Evolutionary conservation across 148 eudicot genomes (phyloP).

Genomic region (Suaeda aralocaspica): DNA sequence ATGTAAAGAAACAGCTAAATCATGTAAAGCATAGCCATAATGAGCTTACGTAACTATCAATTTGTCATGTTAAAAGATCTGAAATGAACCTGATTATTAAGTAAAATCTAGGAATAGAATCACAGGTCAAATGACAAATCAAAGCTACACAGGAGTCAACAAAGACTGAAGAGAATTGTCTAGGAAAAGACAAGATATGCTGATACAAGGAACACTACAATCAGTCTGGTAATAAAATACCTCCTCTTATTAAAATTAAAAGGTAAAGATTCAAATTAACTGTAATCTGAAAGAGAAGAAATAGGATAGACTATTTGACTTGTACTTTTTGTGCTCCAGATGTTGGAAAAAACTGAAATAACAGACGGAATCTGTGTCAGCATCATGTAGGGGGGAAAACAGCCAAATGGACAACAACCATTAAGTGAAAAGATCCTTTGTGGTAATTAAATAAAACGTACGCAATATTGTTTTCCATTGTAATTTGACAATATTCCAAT

Average conservation of each 20-base stretch:
- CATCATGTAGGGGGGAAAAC: background rate
- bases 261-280: background rate
- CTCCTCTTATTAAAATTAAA: background rate
- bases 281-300: background rate
- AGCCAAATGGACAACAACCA: background rate
- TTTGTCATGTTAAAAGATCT: background rate
- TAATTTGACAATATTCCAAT: slow-evolving; percentile 1
- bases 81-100: background rate
- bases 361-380: background rate
- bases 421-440: background rate
- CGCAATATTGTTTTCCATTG: background rate
- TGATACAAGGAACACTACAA: background rate
- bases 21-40: background rate
- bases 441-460: background rate
- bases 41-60: background rate
- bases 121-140: background rate
- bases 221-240: background rate
- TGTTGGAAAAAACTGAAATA: slow-evolving; percentile 1
- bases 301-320: background rate
- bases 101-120: background rate
- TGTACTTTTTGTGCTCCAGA: background rate
- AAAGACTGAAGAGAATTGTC: no score
- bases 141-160: background rate
- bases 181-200: background rate
- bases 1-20: background rate